These are phyloP conservation scores for Claviceps africana DNA, from an alignment of 2,329 filamentous ascomycete genomes.

Conservation along the genomic window DNA sequence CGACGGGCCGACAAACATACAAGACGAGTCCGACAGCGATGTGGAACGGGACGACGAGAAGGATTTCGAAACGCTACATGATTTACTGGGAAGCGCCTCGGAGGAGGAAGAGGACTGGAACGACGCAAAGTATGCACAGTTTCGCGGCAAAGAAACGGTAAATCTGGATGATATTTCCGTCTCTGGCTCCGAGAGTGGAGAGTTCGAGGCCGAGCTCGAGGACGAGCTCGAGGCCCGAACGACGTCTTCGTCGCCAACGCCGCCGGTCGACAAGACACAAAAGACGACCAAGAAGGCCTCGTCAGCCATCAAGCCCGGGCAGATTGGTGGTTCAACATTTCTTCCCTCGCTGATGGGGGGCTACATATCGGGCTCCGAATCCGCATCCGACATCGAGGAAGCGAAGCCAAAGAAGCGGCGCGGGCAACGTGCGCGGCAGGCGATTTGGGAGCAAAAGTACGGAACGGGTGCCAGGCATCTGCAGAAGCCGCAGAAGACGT, in stretches of 20 bases:
- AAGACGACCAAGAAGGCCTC: constrained; percentile 7
- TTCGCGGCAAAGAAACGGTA: constrained; percentile 21
- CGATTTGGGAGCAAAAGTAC: constrained; percentile 70
- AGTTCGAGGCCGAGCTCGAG: constrained; percentile 12
- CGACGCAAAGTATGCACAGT: constrained; percentile 16
- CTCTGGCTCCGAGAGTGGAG: constrained; percentile 19
- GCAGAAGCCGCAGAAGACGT: constrained; percentile 27
- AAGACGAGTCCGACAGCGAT: constrained; percentile 9
- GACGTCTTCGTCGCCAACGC: constrained; percentile 16
- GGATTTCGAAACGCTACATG: constrained; percentile 27
- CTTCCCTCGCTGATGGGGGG: constrained; percentile 65
- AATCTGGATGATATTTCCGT: constrained; percentile 27
- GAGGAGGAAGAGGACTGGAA: constrained; percentile 29
- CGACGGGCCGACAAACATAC: constrained; percentile 11
- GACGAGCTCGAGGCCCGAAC: constrained; percentile 14
- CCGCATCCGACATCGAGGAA: constrained; percentile 51
- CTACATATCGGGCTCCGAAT: constrained; percentile 65
- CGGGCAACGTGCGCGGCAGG: constrained; percentile 64
- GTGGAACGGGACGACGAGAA: constrained; percentile 19
- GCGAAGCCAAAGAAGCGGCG: constrained; percentile 55
- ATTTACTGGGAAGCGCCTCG: constrained; percentile 30
- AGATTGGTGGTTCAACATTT: constrained; percentile 40
- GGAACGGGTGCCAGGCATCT: constrained; percentile 57
- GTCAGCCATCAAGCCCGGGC: constrained; percentile 9
- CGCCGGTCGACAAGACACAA: constrained; percentile 12